These are phyloP conservation scores for Geotrichum siamense DNA, from an alignment of 1,139 yeast genomes.

Conservation along the genomic window DNA sequence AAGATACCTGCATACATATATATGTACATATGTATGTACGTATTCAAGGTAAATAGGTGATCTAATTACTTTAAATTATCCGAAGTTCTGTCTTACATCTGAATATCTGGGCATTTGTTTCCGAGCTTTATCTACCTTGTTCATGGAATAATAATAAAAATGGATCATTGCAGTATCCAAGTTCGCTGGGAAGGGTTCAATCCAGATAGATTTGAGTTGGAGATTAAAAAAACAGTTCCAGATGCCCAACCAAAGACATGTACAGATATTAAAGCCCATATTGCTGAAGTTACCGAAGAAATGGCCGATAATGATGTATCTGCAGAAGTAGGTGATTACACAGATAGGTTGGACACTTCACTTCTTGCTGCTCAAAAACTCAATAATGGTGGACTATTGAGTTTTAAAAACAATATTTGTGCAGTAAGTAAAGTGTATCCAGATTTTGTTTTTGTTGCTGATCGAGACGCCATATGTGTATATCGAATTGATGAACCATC, in stretches of 20 bases:
- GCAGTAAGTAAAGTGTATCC: neutral
- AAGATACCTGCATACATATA: too few relatives aligned
- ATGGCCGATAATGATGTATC: neutral
- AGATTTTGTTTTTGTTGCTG: neutral
- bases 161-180: too few relatives aligned
- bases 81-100: too few relatives aligned
- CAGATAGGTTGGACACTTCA: neutral
- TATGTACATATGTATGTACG: too few relatives aligned
- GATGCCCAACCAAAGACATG: neutral
- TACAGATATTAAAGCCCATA: neutral
- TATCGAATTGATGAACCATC: slow-evolving; percentile 2
- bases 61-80: too few relatives aligned
- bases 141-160: too few relatives aligned
- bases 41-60: too few relatives aligned
- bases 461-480: neutral
- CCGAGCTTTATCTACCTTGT: too few relatives aligned
- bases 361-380: slow-evolving; percentile 1
- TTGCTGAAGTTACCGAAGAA: neutral
- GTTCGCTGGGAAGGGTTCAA: too few relatives aligned
- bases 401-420: slow-evolving; percentile 1
- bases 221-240: neutral
- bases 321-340: neutral
- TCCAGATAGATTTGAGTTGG: too few relatives aligned
- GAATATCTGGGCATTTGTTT: too few relatives aligned
- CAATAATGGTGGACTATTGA: neutral